Evolutionary conservation across 805 yeast genomes (phyloP).

Genomic region (Candida pseudoglaebosa): DNA sequence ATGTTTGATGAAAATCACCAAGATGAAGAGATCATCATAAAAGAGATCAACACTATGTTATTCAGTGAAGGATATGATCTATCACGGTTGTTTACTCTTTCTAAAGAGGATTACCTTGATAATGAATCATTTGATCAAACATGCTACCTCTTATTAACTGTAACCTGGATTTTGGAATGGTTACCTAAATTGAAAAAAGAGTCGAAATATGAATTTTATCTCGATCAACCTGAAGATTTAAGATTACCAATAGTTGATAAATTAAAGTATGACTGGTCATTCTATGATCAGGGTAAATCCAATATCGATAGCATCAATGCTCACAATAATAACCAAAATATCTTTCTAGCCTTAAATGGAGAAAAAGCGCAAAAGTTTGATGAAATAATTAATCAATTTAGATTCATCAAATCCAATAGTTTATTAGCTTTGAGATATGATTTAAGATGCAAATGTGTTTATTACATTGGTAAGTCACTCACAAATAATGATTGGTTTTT

Average conservation of each 20-base stretch:
- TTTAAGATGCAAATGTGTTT: constrained; percentile 49
- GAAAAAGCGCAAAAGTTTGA: constrained; percentile 33
- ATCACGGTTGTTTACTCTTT: constrained; percentile 12
- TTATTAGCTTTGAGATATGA: constrained; percentile 54
- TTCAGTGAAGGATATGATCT: constrained; percentile 11
- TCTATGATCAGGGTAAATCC: constrained; percentile 36
- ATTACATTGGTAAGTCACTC: constrained; percentile 48
- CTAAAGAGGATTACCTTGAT: constrained; percentile 53
- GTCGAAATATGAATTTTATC: constrained; percentile 23
- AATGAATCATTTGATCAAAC: constrained; percentile 47
- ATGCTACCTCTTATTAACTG: constrained; percentile 49
- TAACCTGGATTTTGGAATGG: constrained; percentile 59
- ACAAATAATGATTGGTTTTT: constrained; percentile 49
- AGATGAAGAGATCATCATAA: constrained; percentile 10
- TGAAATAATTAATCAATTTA: constrained; percentile 28
- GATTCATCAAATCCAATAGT: constrained; percentile 32
- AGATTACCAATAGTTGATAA: constrained; percentile 26
- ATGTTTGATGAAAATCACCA: constrained; percentile 9
- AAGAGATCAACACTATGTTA: constrained; percentile 28
- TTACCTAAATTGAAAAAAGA: constrained; percentile 51
- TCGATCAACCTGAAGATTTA: constrained; percentile 15
- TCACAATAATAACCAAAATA: constrained; percentile 19
- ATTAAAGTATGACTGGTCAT: constrained; percentile 38
- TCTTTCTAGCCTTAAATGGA: constrained; percentile 31
- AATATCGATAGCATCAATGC: constrained; percentile 9